These are phyloP conservation scores for Ustilago curta DNA, from an alignment of 1,284 basidiomycete genomes.

Conservation along the genomic window DNA sequence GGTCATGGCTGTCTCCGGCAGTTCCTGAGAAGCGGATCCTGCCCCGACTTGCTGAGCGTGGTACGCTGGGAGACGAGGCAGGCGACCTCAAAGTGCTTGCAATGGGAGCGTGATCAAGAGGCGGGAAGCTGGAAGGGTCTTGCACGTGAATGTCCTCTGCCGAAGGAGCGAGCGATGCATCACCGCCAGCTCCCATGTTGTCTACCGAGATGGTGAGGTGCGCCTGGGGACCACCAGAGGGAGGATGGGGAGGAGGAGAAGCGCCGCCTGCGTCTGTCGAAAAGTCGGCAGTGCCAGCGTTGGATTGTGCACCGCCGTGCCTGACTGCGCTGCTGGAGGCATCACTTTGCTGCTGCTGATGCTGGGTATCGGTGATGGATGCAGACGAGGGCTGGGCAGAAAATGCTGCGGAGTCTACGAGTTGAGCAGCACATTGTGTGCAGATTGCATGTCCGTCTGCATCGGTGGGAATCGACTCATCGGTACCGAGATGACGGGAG, in stretches of 20 bases:
- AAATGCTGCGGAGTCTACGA: slow-evolving; percentile 2
- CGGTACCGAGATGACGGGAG: slow-evolving; percentile 38
- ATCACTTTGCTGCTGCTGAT: neutral
- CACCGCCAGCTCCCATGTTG: slow-evolving; percentile 57
- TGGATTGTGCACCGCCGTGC: neutral
- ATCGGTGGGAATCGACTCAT: slow-evolving; percentile 24
- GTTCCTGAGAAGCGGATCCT: slow-evolving; percentile 32
- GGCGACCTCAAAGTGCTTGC: slow-evolving; percentile 34
- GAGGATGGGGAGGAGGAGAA: neutral
- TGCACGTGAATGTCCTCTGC: slow-evolving; percentile 35
- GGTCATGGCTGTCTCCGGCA: neutral
- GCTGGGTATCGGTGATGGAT: slow-evolving; percentile 11
- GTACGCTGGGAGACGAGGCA: slow-evolving; percentile 14
- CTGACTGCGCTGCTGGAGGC: neutral
- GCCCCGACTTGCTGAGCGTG: slow-evolving; percentile 34
- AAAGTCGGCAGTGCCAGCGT: neutral
- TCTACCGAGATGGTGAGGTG: slow-evolving; percentile 49
- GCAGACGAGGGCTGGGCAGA: neutral
- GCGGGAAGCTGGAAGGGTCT: slow-evolving; percentile 45
- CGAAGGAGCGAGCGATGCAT: slow-evolving; percentile 22
- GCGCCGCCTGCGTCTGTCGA: neutral
- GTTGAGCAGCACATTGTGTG: slow-evolving; percentile 34
- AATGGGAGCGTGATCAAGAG: slow-evolving; percentile 33
- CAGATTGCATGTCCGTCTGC: slow-evolving; percentile 43
- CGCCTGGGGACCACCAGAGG: slow-evolving; percentile 10